Base-by-base conservation (phyloP, 164 flowering plant species). In the Pachysandra terminalis region DNA sequence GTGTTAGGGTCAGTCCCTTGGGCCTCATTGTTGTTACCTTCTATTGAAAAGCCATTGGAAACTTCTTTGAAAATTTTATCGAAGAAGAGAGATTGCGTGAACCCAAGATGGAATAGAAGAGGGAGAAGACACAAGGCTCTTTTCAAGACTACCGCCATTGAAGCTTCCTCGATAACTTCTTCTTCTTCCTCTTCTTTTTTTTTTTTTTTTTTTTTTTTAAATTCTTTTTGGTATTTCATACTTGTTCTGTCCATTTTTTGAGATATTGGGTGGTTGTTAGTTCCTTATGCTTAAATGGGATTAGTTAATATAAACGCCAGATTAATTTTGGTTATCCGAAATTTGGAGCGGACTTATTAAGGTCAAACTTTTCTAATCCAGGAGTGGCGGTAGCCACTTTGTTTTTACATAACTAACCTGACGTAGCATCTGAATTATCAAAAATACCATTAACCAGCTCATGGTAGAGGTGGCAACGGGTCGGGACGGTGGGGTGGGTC, bases 91-190 rank as follows among this genome's bases (percentile, higher is more conserved):
- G 60, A 63, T 21, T 67, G 65, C 0, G 67, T 66, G n/a, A 67
- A 48, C 2, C 64, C 61, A 15, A 59, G 8, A 9, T 41, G 1
- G 51, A 73, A 63, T 19, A 75, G 40, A 59, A 81, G 72, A 62
- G 82, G 81, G 17, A 84, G 75, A 59, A 84, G 27, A 59, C 58
- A 49, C 3, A 84, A 64, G 64, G 75, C 35, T 62, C 25, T 74
- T 25, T 57, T 15, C 28, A 65, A 56, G 70, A 59, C n/a, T n/a
- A n/a, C 58, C 24, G 68, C 83, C 85, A 83, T 83, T 62, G 78
- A 62, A 73, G 53, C 37, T 0, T 5, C 6, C 5, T 23, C 61
- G 7, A 15, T 5, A 6, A 13, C 7, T 3, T 19, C 35, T 19
- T 14, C 35, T 13, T 25, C 35, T 26, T 24, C 60, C 14, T 12